These are phyloP conservation scores for Syzygium jambos DNA, from an alignment of 345 rosid genomes.

Conservation along the genomic window DNA sequence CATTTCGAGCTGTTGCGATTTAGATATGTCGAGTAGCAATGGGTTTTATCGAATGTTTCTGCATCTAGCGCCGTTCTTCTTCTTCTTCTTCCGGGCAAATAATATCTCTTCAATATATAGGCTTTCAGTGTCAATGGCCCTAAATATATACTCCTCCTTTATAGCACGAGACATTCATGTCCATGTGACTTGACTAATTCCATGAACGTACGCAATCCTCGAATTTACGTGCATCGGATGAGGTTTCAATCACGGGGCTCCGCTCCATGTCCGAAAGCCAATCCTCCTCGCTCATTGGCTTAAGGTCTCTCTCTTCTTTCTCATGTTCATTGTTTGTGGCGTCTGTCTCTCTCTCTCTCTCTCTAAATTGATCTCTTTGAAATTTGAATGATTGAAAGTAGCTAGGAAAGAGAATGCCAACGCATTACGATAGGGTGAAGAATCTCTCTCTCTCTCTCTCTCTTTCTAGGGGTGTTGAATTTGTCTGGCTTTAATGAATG, in stretches of 20 bases:
- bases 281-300: neutral
- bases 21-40: rapidly evolving
- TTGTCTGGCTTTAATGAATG: neutral
- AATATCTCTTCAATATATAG: neutral
- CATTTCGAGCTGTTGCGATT: rapidly evolving
- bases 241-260: neutral
- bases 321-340: neutral
- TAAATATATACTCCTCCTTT: neutral
- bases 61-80: neutral
- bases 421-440: neutral
- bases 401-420: neutral
- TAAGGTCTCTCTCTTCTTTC: neutral
- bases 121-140: neutral
- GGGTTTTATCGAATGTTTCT: neutral
- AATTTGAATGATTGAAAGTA: neutral
- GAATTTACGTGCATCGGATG: neutral
- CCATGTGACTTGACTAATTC: too few relatives aligned
- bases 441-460: neutral
- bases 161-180: too few relatives aligned
- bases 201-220: neutral
- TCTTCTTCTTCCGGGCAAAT: neutral
- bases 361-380: neutral
- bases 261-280: neutral
- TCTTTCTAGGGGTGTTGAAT: neutral
- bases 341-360: neutral